A percentile compares a stretch with the other conserved stretches of the same genome.
Evolutionary conservation across 2,329 filamentous ascomycete species (phyloP).

Genomic region (Xylariaceae sp.): DNA sequence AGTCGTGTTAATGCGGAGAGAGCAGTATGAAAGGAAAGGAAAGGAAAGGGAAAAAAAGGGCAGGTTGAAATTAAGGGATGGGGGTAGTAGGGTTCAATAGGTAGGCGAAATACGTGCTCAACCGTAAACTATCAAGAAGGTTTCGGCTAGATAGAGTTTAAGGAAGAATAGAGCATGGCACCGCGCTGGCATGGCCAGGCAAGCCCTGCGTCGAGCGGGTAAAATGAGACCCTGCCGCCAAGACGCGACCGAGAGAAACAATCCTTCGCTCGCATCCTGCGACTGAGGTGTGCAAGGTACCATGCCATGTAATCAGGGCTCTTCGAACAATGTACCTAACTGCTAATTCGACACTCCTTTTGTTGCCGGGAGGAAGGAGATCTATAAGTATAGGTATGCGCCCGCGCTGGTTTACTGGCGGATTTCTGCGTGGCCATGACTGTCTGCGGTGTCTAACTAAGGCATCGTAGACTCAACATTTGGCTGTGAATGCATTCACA

Average conservation of each 20-base stretch:
- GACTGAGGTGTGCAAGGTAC: slow-evolving; percentile 1
- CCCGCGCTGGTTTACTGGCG: not conserved
- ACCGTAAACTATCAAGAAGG: not conserved
- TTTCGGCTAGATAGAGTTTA: slow-evolving; percentile 9
- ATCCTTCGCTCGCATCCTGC: not conserved
- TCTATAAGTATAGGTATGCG: not conserved
- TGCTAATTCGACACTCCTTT: not conserved
- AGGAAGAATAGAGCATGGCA: slow-evolving; percentile 1
- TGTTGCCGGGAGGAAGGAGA: too few relatives aligned
- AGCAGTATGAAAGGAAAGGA: slow-evolving; percentile 17
- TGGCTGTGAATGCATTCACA: slow-evolving; percentile 4
- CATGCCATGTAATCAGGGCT: slow-evolving; percentile 3
- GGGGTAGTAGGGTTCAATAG: slow-evolving; percentile 1
- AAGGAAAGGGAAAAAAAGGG: slow-evolving; percentile 17
- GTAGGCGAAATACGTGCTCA: slow-evolving; percentile 1
- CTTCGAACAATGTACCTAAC: not conserved
- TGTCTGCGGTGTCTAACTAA: not conserved
- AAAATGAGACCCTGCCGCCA: not conserved
- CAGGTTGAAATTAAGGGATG: slow-evolving; percentile 6
- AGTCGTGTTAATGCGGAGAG: slow-evolving; percentile 24
- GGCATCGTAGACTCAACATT: not conserved
- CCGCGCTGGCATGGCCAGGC: not conserved
- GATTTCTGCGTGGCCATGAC: not conserved
- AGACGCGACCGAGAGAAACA: not conserved
- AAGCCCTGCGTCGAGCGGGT: slow-evolving; percentile 1